A percentile compares a stretch with the other conserved stretches of the same genome.
Evolutionary conservation across 148 eudicot species (phyloP).

Genomic region (Rhododendron griersonianum): DNA sequence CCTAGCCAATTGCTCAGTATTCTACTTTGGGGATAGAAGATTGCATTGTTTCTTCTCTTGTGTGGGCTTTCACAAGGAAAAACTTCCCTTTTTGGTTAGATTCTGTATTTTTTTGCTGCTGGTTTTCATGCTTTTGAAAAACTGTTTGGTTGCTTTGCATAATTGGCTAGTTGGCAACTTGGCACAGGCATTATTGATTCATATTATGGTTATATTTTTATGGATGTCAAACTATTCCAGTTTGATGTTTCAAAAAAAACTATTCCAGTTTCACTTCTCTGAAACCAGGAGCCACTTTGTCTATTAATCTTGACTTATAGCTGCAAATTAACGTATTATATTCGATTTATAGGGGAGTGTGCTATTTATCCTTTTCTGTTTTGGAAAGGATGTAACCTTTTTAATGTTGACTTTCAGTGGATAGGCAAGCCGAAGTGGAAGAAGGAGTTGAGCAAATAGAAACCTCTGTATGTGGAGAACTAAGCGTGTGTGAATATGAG

Average conservation of each 20-base stretch:
- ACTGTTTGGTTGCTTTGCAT: background rate
- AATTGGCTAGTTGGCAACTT: background rate
- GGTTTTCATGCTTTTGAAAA: background rate
- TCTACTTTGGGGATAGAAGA: background rate
- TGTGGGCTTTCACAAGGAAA: background rate
- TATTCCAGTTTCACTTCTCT: background rate
- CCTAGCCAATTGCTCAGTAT: background rate
- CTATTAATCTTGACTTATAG: background rate
- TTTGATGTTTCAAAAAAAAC: too few species aligned
- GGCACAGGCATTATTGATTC: background rate
- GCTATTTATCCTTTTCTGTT: background rate
- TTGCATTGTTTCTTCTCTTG: background rate
- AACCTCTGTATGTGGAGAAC: conserved; percentile 19
- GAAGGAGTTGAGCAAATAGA: conserved; percentile 17
- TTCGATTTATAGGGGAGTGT: background rate
- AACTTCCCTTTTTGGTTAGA: background rate
- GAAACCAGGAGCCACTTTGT: background rate
- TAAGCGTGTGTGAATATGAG: conserved; percentile 14
- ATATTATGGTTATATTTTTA: background rate
- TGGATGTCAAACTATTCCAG: too few species aligned
- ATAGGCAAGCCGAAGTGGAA: conserved; percentile 14
- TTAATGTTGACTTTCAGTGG: conserved; percentile 20
- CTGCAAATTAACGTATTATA: background rate
- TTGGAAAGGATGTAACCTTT: background rate
- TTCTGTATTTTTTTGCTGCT: background rate